Evolutionary conservation across 768 basidiomycete species (phyloP), one percentile per base, ranked within the genome.

Genomic region (Rhizopogon roseolus): DNA sequence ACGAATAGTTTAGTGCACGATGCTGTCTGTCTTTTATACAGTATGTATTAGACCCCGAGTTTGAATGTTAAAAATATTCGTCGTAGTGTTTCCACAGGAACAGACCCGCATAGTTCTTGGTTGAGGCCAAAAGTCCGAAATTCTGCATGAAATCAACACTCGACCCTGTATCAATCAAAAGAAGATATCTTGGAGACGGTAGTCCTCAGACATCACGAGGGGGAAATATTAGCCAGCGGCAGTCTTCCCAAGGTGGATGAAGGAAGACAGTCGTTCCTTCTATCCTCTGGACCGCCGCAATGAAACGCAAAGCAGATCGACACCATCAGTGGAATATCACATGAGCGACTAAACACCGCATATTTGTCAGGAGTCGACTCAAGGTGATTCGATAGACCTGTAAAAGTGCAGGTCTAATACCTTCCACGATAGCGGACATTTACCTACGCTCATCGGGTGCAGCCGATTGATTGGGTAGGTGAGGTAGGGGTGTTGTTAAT

Each of bases 11-110:
- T 6, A 27, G 29, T 6, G 25, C 11, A 19, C 25, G 29, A 25
- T 3, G 38, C 17, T 52, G 16, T 36, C 17, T 52, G 16, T 36
- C 27, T 41, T 49, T 58, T 64, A 64, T 58, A 22, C 22, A 22
- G 44, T 50, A 49, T 37, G 22, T 54, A 29, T 16, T 46, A 50
- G 19, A 9, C 29, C 16, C 37, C 34, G 5, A n/a, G n/a, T 14
- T 32, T 38, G 41, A 27, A 27, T 7, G 41, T 40, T 37, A 48
- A 62, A 60, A 55, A 49, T 51, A 56, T 46, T 9, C 4, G 48
- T 17, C 42, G 37, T 37, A 58, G 49, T 36, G 34, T 25, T 43
- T 54, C 38, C 46, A 29, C 27, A 38, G 43, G 38, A 3, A 43
- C 14, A 25, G 42, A 27, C 11, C 6, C 6, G 13, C 41, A 36